Conservation (phyloP, 345 rosid species). For the Gossypium arboreum region DNA sequence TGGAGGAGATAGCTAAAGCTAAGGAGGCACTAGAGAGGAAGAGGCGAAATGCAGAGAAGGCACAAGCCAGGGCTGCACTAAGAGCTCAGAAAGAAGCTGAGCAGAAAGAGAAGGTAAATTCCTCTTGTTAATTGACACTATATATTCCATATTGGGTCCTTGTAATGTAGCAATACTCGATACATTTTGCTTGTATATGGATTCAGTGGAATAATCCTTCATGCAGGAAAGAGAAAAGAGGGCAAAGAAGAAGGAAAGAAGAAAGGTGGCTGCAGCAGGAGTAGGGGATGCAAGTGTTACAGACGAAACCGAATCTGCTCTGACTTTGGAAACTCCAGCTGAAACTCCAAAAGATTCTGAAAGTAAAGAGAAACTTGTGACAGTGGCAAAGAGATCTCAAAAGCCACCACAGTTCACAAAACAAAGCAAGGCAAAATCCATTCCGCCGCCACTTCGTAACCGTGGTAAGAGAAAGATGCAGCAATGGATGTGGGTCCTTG, state of each 20-base stretch:
- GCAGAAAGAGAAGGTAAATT: constrained; percentile 63
- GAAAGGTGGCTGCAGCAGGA: constrained; percentile 11
- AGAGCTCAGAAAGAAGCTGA: constrained; percentile 83
- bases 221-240: constrained; percentile 79
- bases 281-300: constrained; percentile 24
- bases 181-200: background rate
- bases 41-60: constrained; percentile 66
- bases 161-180: background rate
- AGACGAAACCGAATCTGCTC: constrained; percentile 31
- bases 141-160: background rate
- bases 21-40: constrained; percentile 82
- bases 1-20: constrained; percentile 77
- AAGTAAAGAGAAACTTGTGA: constrained; percentile 24
- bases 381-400: constrained; percentile 35
- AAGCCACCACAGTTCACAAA: constrained; percentile 45
- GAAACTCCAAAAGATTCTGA: constrained; percentile 45
- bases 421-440: constrained; percentile 52
- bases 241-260: constrained; percentile 18
- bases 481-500: constrained; percentile 74
- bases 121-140: background rate
- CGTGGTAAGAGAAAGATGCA: constrained; percentile 65
- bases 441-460: constrained; percentile 67
- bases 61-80: constrained; percentile 66
- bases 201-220: background rate
- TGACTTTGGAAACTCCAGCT: constrained; percentile 25